Evolutionary conservation across 495 filamentous ascomycete species (phyloP).

Genomic region (Glarea lozoyensis): DNA sequence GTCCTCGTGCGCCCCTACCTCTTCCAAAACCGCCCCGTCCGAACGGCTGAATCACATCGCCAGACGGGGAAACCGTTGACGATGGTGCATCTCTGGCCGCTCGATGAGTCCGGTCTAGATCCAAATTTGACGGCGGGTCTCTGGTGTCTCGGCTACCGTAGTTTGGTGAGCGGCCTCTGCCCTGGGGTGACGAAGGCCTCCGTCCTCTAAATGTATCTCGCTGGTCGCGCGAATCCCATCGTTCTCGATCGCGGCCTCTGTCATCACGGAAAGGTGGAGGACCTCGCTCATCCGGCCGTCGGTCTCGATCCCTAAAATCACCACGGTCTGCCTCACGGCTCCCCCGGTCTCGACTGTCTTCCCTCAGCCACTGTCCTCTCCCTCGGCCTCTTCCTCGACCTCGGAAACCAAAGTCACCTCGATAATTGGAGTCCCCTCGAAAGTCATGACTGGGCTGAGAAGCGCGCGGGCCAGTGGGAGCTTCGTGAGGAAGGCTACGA

Average conservation of each 20-base stretch:
- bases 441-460: constrained; percentile 19
- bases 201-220: constrained; percentile 33
- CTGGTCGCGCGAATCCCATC: constrained; percentile 27
- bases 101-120: constrained; percentile 40
- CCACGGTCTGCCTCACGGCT: constrained; percentile 49
- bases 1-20: constrained; percentile 24
- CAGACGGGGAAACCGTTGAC: constrained; percentile 59
- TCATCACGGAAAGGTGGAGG: constrained; percentile 33
- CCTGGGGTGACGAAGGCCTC: constrained; percentile 34
- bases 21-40: constrained; percentile 49
- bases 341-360: constrained; percentile 54
- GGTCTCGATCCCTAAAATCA: constrained; percentile 37
- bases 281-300: constrained; percentile 28
- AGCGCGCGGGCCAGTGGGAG: constrained; percentile 49
- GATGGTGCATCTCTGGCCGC: constrained; percentile 50
- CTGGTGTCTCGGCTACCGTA: constrained; percentile 30
- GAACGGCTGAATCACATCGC: constrained; percentile 33
- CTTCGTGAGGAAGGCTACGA: no score
- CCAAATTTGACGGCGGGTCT: constrained; percentile 27
- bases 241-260: constrained; percentile 26
- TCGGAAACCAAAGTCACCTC: constrained; percentile 39
- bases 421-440: constrained; percentile 26
- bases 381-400: constrained; percentile 36
- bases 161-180: constrained; percentile 33
- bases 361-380: constrained; percentile 38